Evolutionary conservation across 2,329 filamentous ascomycete species (phyloP).

Genomic region (Curvularia sp.): DNA sequence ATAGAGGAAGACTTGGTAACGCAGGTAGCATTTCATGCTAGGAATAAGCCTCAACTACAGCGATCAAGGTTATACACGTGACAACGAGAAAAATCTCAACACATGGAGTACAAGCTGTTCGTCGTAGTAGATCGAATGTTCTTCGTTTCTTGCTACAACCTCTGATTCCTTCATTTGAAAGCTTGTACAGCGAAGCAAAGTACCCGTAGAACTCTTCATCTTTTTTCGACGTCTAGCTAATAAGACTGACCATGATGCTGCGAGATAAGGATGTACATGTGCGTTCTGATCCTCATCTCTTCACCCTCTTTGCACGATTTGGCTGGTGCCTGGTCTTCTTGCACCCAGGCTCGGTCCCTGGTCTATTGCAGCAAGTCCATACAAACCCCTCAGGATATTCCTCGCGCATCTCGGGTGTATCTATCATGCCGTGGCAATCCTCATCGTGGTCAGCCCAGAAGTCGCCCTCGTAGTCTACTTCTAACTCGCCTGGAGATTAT

Average conservation of each 20-base stretch:
- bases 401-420: slow-evolving; percentile 28
- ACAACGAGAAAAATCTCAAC: too few species aligned
- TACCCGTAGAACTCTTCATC: too few species aligned
- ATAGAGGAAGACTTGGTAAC: too few species aligned
- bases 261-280: too few species aligned
- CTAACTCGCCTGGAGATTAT: neutral
- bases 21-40: neutral
- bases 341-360: slow-evolving; percentile 14
- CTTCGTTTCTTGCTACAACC: too few species aligned
- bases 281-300: neutral
- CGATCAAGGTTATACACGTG: neutral
- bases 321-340: slow-evolving; percentile 36
- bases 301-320: slow-evolving; percentile 18
- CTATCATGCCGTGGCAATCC: slow-evolving; percentile 35
- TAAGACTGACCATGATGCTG: too few species aligned
- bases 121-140: too few species aligned
- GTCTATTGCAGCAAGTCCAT: slow-evolving; percentile 40
- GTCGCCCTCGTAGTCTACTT: slow-evolving; percentile 7
- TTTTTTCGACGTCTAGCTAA: too few species aligned
- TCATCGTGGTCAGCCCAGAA: slow-evolving; percentile 44
- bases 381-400: slow-evolving; percentile 37
- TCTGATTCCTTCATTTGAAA: too few species aligned
- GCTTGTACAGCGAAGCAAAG: too few species aligned
- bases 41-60: neutral
- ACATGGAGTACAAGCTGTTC: too few species aligned